Evolutionary conservation across 306 rosid species (phyloP), one percentile per base, ranked within the genome.

Genomic region (Nissolia schottii): DNA sequence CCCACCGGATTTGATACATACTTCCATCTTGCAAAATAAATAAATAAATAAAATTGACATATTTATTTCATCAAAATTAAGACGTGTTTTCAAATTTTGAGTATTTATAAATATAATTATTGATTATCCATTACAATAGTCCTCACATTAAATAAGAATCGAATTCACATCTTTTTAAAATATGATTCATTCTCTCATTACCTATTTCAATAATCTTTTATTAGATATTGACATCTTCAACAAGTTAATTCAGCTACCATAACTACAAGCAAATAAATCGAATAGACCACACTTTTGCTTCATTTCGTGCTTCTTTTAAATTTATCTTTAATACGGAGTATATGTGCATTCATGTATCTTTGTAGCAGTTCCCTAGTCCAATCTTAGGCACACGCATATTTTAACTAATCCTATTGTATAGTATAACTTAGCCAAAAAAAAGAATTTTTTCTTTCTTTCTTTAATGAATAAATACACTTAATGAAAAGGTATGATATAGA

Each of bases 181-280:
- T n/a, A n/a, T n/a, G n/a, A n/a, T n/a, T n/a, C n/a, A n/a, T n/a
- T n/a, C n/a, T n/a, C n/a, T n/a, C n/a, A n/a, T n/a, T n/a, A n/a
- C n/a, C n/a, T n/a, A n/a, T n/a, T n/a, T n/a, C n/a, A n/a, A n/a
- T n/a, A n/a, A n/a, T n/a, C n/a, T n/a, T n/a, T n/a, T n/a, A n/a
- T n/a, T 8, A 45, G 51, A 45, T 45, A 45, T n/a, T 45, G 51
- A 45, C 51, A 45, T 14, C 43, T 45, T 45, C 48, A 25, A 60
- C 65, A 58, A 72, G n/a, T 71, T 49, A 31, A 35, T 58, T 73
- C 75, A 73, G 73, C 75, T 79, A 32, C 76, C 66, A 38, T 67
- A 59, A 53, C 67, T 20, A 57, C 57, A 46, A 66, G 58, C 28
- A 73, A 57, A 57, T 50, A 37, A 35, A 40, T 13, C n/a, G 15